These are phyloP conservation scores for Corchorus olitorius DNA, from an alignment of 345 rosid species.

Conservation along the genomic window DNA sequence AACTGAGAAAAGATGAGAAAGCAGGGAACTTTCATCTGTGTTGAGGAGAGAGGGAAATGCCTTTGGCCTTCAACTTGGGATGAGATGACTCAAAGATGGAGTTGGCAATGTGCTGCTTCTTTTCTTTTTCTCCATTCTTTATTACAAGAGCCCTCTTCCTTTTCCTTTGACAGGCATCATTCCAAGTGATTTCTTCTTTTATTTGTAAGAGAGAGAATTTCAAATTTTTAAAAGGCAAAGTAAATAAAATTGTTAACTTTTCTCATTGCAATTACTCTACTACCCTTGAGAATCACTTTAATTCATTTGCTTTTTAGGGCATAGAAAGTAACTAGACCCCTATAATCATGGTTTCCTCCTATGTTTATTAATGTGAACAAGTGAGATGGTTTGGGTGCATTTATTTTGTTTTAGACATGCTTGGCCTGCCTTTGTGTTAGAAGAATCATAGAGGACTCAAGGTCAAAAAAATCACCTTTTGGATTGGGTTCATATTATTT, in stretches of 20 bases:
- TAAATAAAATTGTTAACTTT: slow-evolving; percentile 38
- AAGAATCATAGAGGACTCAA: slow-evolving; percentile 28
- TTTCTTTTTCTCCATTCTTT: slow-evolving; percentile 46
- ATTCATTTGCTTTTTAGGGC: slow-evolving; percentile 11
- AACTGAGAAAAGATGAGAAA: slow-evolving; percentile 24
- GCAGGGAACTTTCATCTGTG: slow-evolving; percentile 47
- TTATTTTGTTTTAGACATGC: slow-evolving; percentile 31
- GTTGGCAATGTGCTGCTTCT: slow-evolving; percentile 43
- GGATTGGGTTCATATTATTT: background rate
- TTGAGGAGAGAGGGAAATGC: slow-evolving; percentile 10
- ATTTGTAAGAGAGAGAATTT: slow-evolving; percentile 31
- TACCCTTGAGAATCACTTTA: slow-evolving; percentile 35
- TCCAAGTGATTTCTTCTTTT: slow-evolving; percentile 39
- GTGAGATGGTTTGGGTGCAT: slow-evolving; percentile 7
- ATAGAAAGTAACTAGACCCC: slow-evolving; percentile 18
- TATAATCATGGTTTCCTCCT: slow-evolving; percentile 35
- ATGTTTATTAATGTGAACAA: slow-evolving; percentile 29
- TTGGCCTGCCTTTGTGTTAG: slow-evolving; percentile 35
- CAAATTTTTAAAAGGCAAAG: slow-evolving; percentile 54
- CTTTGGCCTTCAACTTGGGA: slow-evolving; percentile 28
- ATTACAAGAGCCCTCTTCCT: slow-evolving; percentile 34
- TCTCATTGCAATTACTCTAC: slow-evolving; percentile 46
- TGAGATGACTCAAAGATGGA: slow-evolving; percentile 32
- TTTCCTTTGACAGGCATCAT: slow-evolving; percentile 59
- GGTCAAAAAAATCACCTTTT: background rate